Percentiles rank a stretch among this genome's conserved stretches.
These are phyloP conservation scores for Chlamydomonas asymmetrica DNA, from an alignment of 139 green algal species.

Conservation along the genomic window DNA sequence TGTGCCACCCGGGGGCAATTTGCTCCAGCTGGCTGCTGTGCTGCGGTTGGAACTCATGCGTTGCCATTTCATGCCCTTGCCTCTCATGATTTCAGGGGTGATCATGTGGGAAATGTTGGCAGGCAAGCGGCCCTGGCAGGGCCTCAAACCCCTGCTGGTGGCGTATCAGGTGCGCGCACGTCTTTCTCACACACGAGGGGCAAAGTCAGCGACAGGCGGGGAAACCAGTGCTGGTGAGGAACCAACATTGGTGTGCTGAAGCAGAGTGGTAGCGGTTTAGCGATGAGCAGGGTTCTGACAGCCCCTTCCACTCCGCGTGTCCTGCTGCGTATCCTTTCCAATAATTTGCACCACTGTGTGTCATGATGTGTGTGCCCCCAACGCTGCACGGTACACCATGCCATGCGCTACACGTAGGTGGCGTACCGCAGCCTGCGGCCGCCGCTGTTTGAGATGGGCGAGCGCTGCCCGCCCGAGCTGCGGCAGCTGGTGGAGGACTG, in stretches of 20 bases:
- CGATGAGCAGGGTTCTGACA: neutral
- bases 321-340: neutral
- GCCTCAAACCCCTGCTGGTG: slow-evolving; percentile 26
- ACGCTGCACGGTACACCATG: no score
- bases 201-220: no score
- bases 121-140: slow-evolving; percentile 38
- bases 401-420: no score
- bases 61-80: no score
- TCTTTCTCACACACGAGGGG: no score
- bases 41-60: no score
- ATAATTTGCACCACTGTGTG: neutral
- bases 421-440: slow-evolving; percentile 24
- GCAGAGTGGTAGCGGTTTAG: no score
- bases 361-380: neutral
- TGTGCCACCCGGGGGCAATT: no score
- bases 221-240: no score
- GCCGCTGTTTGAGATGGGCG: slow-evolving; percentile 21
- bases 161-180: slow-evolving; percentile 32
- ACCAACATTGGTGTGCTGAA: no score
- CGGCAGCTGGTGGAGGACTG: slow-evolving; percentile 33
- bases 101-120: slow-evolving; percentile 49
- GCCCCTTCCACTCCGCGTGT: no score
- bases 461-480: slow-evolving; percentile 27
- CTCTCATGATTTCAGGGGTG: slow-evolving; percentile 17
- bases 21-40: no score